Percentiles rank a stretch among this genome's conserved stretches.
These are phyloP conservation scores for Thermothelomyces thermophilus DNA, from an alignment of 2,329 filamentous ascomycete genomes.

Conservation along the genomic window DNA sequence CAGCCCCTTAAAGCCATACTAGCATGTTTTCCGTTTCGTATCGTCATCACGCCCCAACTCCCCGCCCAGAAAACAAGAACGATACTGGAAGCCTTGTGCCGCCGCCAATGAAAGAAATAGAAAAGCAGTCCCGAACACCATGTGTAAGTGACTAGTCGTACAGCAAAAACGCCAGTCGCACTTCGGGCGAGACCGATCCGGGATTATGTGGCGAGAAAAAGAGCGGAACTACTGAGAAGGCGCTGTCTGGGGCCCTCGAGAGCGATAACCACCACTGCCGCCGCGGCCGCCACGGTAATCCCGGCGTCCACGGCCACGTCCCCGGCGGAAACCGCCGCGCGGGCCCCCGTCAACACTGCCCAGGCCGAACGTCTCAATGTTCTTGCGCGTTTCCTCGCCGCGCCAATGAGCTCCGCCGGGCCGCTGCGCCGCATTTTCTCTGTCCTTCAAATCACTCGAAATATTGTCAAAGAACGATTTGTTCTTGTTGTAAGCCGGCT, in stretches of 20 bases:
- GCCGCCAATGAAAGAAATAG: constrained; percentile 12
- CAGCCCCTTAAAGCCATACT: constrained; percentile 11
- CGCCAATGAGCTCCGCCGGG: constrained; percentile 83
- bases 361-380: constrained; percentile 96
- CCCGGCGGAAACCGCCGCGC: constrained; percentile 61
- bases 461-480: constrained; percentile 98
- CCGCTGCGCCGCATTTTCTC: constrained; percentile 62
- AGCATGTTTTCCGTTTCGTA: constrained; percentile 17
- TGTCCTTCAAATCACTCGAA: constrained; percentile 85
- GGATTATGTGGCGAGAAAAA: neutral
- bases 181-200: neutral
- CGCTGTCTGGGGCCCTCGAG: constrained; percentile 15
- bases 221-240: constrained; percentile 17
- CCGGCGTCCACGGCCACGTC: constrained; percentile 29
- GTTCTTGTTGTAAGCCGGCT: constrained; percentile 72
- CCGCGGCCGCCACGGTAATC: constrained; percentile 21
- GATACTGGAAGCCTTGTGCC: constrained; percentile 13
- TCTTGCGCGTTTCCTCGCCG: constrained; percentile 86
- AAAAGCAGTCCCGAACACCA: constrained; percentile 17
- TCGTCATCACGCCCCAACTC: constrained; percentile 18
- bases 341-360: constrained; percentile 82
- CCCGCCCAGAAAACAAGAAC: constrained; percentile 18
- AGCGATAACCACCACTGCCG: constrained; percentile 17
- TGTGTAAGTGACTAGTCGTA: constrained; percentile 19
- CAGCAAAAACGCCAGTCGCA: constrained; percentile 10